phyloP scores from a whole-genome alignment of 805 yeast species.

The Wickerhamiella azymoides region DNA sequence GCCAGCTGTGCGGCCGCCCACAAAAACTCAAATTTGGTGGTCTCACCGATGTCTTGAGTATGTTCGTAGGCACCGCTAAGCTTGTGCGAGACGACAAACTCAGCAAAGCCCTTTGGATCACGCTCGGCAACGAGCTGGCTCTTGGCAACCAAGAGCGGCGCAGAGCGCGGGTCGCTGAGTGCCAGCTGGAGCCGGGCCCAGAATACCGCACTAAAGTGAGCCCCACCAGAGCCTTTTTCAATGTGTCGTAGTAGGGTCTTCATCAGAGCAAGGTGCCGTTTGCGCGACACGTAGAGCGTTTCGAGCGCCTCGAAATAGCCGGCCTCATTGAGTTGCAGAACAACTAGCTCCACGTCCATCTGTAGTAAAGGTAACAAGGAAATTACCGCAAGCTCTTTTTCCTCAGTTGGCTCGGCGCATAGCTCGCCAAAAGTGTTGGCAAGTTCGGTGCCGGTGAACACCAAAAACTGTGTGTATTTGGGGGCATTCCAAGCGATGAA shows the following conservation, averaged over 20 bases:
- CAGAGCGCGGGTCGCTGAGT: background rate
- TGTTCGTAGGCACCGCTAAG: background rate
- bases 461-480: slow-evolving; percentile 70
- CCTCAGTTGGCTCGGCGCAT: slow-evolving; percentile 28
- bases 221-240: background rate
- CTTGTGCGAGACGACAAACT: background rate
- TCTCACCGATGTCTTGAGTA: no score
- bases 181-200: background rate
- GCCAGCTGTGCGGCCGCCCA: background rate
- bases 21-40: background rate
- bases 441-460: slow-evolving; percentile 48
- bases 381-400: slow-evolving; percentile 58
- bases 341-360: slow-evolving; percentile 40
- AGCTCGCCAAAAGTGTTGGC: slow-evolving; percentile 36
- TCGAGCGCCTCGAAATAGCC: slow-evolving; percentile 47
- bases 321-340: slow-evolving; percentile 39
- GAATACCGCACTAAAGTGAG: background rate
- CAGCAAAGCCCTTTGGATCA: background rate
- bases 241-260: background rate
- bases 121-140: background rate
- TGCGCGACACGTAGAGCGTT: slow-evolving; percentile 32
- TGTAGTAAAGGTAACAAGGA: slow-evolving; percentile 53
- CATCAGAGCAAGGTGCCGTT: slow-evolving; percentile 9
- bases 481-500: slow-evolving; percentile 73
- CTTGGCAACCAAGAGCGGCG: slow-evolving; percentile 1